Conservation (phyloP, 768 basidiomycete species). For the Gymnopilus junonius region DNA sequence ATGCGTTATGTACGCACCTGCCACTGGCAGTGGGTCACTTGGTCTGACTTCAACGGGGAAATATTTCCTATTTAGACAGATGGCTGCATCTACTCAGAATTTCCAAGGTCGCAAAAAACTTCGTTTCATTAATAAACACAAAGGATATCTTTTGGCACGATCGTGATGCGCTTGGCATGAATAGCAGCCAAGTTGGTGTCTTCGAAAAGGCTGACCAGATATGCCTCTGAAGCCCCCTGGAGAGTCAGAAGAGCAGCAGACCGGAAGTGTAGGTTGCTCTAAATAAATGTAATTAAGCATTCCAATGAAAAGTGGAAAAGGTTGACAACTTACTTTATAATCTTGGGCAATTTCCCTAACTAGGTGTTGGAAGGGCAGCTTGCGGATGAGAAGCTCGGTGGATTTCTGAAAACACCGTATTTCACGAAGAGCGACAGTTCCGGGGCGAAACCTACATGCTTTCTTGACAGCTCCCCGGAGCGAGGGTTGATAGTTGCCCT, state of each 20-base stretch:
- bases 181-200: conserved; percentile 80
- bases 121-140: too few relatives aligned
- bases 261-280: conserved; percentile 74
- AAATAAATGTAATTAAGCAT: conserved; percentile 44
- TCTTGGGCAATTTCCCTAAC: conserved; percentile 28
- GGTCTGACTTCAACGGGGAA: not conserved
- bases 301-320: not conserved
- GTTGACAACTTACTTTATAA: conserved; percentile 15
- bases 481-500: too few relatives aligned
- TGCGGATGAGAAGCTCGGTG: conserved; percentile 24
- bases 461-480: conserved; percentile 47
- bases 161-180: conserved; percentile 86
- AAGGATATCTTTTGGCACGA: too few relatives aligned
- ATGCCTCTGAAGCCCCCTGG: conserved; percentile 85
- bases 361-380: conserved; percentile 27
- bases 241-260: conserved; percentile 78
- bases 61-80: not conserved
- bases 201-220: conserved; percentile 79
- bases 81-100: too few relatives aligned
- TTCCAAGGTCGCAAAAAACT: too few relatives aligned
- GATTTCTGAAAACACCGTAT: conserved; percentile 25
- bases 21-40: too few relatives aligned
- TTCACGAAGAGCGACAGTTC: conserved; percentile 25
- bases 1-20: too few relatives aligned
- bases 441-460: conserved; percentile 40